Evolutionary conservation across 2,329 filamentous ascomycete genomes (phyloP).

Genomic region (Ophiostoma sp.): DNA sequence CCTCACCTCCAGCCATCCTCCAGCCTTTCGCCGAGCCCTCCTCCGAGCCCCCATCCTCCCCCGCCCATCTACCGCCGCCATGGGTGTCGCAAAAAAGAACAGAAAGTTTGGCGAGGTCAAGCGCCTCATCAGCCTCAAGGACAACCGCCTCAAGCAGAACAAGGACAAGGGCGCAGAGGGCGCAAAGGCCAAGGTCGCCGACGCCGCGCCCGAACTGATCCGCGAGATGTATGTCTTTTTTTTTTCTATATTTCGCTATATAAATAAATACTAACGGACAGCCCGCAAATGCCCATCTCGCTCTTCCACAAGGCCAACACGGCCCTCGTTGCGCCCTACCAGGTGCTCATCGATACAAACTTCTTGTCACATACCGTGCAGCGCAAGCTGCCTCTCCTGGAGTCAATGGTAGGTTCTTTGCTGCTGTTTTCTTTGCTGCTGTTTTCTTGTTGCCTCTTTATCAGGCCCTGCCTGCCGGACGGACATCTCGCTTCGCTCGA

Average conservation of each 20-base stretch:
- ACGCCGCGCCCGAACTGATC: conserved; percentile 26
- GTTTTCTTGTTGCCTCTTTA: not conserved
- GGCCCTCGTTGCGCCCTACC: conserved; percentile 29
- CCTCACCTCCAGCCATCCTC: not conserved
- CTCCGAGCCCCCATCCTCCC: not conserved
- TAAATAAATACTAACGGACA: conserved; percentile 13
- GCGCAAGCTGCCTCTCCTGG: conserved; percentile 79
- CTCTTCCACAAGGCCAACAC: conserved; percentile 31
- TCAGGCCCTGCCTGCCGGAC: too few species aligned
- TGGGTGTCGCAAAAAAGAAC: conserved; percentile 86
- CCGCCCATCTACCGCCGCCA: conserved; percentile 37
- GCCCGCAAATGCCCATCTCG: conserved; percentile 28
- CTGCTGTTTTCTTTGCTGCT: conserved; percentile 9
- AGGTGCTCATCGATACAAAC: conserved; percentile 45
- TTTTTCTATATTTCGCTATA: not conserved
- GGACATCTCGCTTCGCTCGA: too few species aligned
- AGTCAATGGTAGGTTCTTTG: conserved; percentile 63
- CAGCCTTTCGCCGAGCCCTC: not conserved
- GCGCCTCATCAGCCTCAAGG: conserved; percentile 73
- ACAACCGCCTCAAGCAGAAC: conserved; percentile 79
- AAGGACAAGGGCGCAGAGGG: conserved; percentile 53
- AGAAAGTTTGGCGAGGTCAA: conserved; percentile 82
- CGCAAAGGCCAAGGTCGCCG: conserved; percentile 42
- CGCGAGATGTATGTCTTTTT: conserved; percentile 26
- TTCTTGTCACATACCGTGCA: conserved; percentile 85